phyloP scores from a whole-genome alignment of 2,329 filamentous ascomycete species.

The Chaetomiaceae sp. region DNA sequence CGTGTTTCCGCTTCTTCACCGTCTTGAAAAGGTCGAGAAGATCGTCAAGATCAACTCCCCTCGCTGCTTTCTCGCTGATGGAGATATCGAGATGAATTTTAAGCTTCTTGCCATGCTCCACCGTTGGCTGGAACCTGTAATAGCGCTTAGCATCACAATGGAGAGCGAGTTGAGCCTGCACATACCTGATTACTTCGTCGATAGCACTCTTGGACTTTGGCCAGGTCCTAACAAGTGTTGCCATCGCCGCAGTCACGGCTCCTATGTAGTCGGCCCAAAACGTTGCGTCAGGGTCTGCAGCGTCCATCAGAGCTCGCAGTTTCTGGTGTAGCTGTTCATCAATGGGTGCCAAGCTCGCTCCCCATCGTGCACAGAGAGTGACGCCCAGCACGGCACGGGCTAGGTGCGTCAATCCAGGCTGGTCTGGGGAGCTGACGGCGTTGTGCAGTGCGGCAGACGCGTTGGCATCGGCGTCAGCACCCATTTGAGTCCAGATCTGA shows the following conservation, averaged over 20 bases:
- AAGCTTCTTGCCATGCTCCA: slow-evolving; percentile 33
- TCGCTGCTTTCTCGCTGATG: slow-evolving; percentile 29
- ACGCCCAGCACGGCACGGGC: slow-evolving; percentile 68
- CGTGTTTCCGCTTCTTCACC: slow-evolving; percentile 33
- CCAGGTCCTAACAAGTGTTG: slow-evolving; percentile 38
- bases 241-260: slow-evolving; percentile 42
- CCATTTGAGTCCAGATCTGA: slow-evolving; percentile 49
- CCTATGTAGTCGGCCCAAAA: slow-evolving; percentile 55
- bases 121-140: slow-evolving; percentile 23
- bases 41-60: slow-evolving; percentile 33
- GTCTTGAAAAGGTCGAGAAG: slow-evolving; percentile 34
- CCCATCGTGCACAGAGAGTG: slow-evolving; percentile 70
- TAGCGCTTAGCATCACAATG: not conserved
- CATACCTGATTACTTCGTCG: slow-evolving; percentile 38
- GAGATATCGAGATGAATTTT: slow-evolving; percentile 36
- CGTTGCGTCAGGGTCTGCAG: slow-evolving; percentile 35
- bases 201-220: slow-evolving; percentile 37
- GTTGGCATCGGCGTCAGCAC: slow-evolving; percentile 48
- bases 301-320: slow-evolving; percentile 40
- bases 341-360: slow-evolving; percentile 50
- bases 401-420: slow-evolving; percentile 70
- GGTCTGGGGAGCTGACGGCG: slow-evolving; percentile 63
- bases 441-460: slow-evolving; percentile 68
- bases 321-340: slow-evolving; percentile 43
- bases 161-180: not conserved